Evolutionary conservation across 1,139 yeast genomes (phyloP), one percentile per base, ranked within the genome.

Genomic region (Suhomyces coccinellae): DNA sequence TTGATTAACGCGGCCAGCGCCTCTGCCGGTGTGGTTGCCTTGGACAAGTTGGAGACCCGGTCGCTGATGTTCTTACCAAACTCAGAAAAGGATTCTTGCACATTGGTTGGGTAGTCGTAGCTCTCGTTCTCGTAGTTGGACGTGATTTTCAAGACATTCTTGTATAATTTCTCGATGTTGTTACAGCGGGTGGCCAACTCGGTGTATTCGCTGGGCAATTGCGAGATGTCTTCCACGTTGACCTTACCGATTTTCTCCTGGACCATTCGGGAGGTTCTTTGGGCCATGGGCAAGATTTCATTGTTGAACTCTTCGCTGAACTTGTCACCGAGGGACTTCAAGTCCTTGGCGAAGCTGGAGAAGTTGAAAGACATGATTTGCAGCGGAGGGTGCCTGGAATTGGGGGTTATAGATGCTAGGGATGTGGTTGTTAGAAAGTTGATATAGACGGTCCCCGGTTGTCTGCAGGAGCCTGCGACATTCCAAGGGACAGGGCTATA

Each of bases 41-140:
- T 80, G 24, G 91, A 79, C 53, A 87, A 74, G 51, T 82, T 87
- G 45, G 79, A 73, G 40, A 87, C 87, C 59, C 89, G 79, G 45
- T 76, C 75, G 43, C 85, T 72, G 50, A 88, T 77, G 52, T 79
- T 80, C 65, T 83, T 83, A 44, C 91, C 83, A 51, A 88, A 79
- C 52, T 87, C 95, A 43, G 77, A 76, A 53, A 88, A 79, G 15
- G 93, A 83, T 61, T 88, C 96, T 57, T 76, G 83, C 46, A 73
- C 61, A 59, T 86, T 85, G 45, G 83, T 80, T n/a, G 96, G 96
- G 64, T 88, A 88, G 65, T 89, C 97, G 66, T 89, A 88, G 45
- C 85, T 77, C 63, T 87, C 96, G 54, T 73, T 79, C 58, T 85
- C 93, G 64, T 86, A 88, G 47, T 78, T 78, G 31, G 77, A 68